Conservation (phyloP, 2,329 filamentous ascomycete genomes). For the Fusarium sarcochroum region DNA sequence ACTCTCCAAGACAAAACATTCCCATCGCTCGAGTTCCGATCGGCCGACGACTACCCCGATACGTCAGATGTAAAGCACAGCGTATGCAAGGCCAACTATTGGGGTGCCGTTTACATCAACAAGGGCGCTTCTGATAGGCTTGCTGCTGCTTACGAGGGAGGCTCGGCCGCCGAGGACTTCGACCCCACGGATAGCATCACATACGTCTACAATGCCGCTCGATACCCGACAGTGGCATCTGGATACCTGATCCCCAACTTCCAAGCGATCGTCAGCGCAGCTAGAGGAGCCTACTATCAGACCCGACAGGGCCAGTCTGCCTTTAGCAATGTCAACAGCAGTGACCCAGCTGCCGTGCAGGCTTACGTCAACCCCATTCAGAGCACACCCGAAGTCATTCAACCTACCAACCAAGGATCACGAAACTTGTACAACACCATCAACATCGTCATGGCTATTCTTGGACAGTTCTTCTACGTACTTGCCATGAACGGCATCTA, state of each 20-base stretch:
- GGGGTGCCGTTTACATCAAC: slow-evolving; percentile 55
- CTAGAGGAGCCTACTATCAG: slow-evolving; percentile 48
- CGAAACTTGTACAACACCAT: slow-evolving; percentile 57
- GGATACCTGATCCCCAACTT: slow-evolving; percentile 50
- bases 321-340: slow-evolving; percentile 42
- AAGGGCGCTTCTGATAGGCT: slow-evolving; percentile 52
- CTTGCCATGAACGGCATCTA: slow-evolving; percentile 47
- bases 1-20: slow-evolving; percentile 50
- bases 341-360: slow-evolving; percentile 44
- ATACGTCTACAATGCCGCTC: slow-evolving; percentile 56
- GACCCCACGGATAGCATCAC: slow-evolving; percentile 52
- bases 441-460: slow-evolving; percentile 54
- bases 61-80: slow-evolving; percentile 48
- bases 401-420: slow-evolving; percentile 53
- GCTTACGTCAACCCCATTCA: slow-evolving; percentile 55
- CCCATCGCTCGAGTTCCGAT: slow-evolving; percentile 51
- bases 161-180: slow-evolving; percentile 46
- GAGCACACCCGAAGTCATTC: slow-evolving; percentile 48
- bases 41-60: slow-evolving; percentile 45
- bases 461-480: slow-evolving; percentile 52
- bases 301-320: slow-evolving; percentile 40
- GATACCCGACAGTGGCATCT: slow-evolving; percentile 52
- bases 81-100: slow-evolving; percentile 55
- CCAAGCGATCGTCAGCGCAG: slow-evolving; percentile 45
- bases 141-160: slow-evolving; percentile 47